phyloP scores from a whole-genome alignment of 2,329 filamentous ascomycete genomes.

The Aureobasidium sp. region DNA sequence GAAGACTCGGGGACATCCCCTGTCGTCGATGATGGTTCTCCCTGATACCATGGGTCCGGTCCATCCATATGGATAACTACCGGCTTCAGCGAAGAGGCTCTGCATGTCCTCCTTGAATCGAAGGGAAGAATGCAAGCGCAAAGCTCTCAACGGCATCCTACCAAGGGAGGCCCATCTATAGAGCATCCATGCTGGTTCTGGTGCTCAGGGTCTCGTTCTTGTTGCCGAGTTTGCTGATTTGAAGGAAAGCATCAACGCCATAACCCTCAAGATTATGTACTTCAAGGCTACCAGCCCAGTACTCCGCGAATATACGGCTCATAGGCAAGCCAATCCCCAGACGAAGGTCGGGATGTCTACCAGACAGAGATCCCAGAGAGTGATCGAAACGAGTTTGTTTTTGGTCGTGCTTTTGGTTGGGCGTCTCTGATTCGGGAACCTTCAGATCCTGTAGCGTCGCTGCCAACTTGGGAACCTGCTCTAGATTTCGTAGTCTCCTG shows the following conservation, averaged over 20 bases:
- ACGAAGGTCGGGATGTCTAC: slow-evolving; percentile 74
- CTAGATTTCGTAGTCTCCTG: slow-evolving; percentile 73
- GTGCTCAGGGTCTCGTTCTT: slow-evolving; percentile 88
- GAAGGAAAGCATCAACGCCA: slow-evolving; percentile 89
- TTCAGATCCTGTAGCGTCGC: slow-evolving; percentile 85
- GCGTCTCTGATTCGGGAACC: slow-evolving; percentile 19
- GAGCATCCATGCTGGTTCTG: slow-evolving; percentile 42
- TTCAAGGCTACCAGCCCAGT: slow-evolving; percentile 91
- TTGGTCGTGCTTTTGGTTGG: neutral
- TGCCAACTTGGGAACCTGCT: slow-evolving; percentile 80
- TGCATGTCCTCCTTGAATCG: no score
- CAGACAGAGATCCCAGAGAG: slow-evolving; percentile 72
- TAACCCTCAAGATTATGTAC: slow-evolving; percentile 92
- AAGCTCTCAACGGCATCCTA: no score
- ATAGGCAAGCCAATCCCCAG: slow-evolving; percentile 91
- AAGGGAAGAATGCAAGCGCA: no score
- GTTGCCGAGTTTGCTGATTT: slow-evolving; percentile 93
- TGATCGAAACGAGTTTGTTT: slow-evolving; percentile 36
- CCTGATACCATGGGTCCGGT: no score
- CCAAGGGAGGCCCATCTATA: slow-evolving; percentile 21
- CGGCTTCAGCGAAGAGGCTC: no score
- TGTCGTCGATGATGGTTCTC: no score
- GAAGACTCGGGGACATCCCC: no score
- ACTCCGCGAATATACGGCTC: slow-evolving; percentile 91
- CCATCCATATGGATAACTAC: no score